These are phyloP conservation scores for Paramecium biaurelia DNA, from an alignment of 73 alveolate species.

Conservation along the genomic window DNA sequence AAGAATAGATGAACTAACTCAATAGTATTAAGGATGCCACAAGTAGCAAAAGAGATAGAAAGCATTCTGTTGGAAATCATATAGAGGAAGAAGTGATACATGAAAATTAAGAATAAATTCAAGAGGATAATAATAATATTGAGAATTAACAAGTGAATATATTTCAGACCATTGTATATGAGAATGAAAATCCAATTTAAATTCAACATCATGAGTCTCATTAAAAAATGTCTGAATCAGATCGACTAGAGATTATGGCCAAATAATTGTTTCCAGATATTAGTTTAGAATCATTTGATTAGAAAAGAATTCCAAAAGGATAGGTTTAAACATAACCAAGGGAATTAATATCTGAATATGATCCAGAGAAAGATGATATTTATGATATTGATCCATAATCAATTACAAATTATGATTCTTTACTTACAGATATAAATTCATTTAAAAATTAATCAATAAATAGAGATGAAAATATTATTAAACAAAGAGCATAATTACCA, in stretches of 20 bases:
- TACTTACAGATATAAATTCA: constrained; percentile 12
- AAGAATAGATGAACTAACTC: not conserved
- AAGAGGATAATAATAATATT: not conserved
- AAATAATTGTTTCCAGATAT: constrained; percentile 57
- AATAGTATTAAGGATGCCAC: constrained; percentile 33
- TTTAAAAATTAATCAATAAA: not conserved
- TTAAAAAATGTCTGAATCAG: constrained; percentile 2
- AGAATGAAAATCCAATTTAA: not conserved
- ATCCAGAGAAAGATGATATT: constrained; percentile 21
- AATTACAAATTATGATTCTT: constrained; percentile 28
- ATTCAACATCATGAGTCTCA: not conserved
- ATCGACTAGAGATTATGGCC: constrained; percentile 47
- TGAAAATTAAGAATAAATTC: not conserved
- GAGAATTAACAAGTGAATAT: not conserved
- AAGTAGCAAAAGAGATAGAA: not conserved
- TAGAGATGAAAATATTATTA: constrained; percentile 67
- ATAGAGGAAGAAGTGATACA: not conserved
- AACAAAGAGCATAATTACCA: constrained; percentile 82
- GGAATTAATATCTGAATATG: not conserved
- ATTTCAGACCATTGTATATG: not conserved
- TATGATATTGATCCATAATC: constrained; percentile 10
- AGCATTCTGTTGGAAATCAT: not conserved
- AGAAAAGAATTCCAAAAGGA: not conserved
- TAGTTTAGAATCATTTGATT: constrained; percentile 52
- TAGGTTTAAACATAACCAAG: not conserved